Evolutionary conservation across 78 protist genomes (phyloP).

Genomic region (Cavenderia fasciculata): DNA sequence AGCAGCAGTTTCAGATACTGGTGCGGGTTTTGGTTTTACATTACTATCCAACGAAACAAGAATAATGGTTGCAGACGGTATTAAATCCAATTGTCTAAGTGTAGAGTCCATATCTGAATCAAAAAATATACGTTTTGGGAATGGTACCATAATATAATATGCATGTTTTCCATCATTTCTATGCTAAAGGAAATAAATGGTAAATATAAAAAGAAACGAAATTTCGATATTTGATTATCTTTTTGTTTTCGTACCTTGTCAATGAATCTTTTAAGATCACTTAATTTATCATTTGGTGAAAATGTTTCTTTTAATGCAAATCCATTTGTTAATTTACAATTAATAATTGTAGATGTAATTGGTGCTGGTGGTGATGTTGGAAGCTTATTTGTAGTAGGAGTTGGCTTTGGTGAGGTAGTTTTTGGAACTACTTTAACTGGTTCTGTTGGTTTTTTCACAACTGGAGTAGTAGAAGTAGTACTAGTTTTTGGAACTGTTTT

Average conservation of each 20-base stretch:
- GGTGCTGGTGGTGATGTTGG: not conserved
- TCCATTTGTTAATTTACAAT: constrained; percentile 10
- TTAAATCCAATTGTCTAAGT: constrained; percentile 1
- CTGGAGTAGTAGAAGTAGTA: not conserved
- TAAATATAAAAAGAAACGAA: no score
- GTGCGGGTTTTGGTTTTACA: not conserved
- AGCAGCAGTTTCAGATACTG: not conserved
- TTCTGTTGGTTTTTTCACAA: no score
- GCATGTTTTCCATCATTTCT: constrained; percentile 33
- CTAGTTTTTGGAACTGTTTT: not conserved
- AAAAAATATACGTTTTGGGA: constrained; percentile 21
- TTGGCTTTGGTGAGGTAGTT: not conserved
- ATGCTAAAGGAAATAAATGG: constrained; percentile 10
- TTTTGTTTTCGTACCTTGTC: not conserved
- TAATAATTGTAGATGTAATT: not conserved
- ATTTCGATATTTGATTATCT: not conserved
- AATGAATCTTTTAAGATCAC: not conserved
- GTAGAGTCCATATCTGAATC: not conserved
- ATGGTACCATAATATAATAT: constrained; percentile 15
- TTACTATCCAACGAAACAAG: not conserved
- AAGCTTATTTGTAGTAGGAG: not conserved
- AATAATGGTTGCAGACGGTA: constrained; percentile 37
- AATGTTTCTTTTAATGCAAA: not conserved
- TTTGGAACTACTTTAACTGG: no score
- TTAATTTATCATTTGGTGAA: constrained; percentile 3